These are phyloP conservation scores for Yarrowia sp. DNA, from an alignment of 805 yeast species.

Conservation along the genomic window DNA sequence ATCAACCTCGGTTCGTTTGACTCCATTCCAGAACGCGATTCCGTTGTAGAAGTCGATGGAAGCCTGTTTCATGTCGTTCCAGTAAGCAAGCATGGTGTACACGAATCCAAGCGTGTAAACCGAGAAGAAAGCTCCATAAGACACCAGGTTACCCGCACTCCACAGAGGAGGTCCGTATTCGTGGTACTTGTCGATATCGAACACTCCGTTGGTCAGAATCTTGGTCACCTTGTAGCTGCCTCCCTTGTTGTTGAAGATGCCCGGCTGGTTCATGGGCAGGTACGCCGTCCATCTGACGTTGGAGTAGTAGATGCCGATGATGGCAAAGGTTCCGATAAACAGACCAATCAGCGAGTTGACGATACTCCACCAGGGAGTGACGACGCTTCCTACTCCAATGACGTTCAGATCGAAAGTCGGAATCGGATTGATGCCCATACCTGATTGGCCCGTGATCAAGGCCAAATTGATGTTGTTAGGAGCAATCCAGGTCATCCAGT, in stretches of 20 bases:
- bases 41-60: conserved; percentile 28
- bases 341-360: conserved; percentile 52
- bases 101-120: conserved; percentile 63
- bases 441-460: conserved; percentile 59
- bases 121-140: conserved; percentile 64
- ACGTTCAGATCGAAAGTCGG: conserved; percentile 54
- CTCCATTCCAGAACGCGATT: conserved; percentile 10
- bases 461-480: conserved; percentile 64
- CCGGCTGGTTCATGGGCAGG: conserved; percentile 65
- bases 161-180: conserved; percentile 71
- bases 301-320: conserved; percentile 60
- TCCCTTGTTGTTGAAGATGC: conserved; percentile 61
- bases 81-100: conserved; percentile 47
- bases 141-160: conserved; percentile 55
- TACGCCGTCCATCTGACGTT: conserved; percentile 66
- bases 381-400: conserved; percentile 66
- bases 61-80: conserved; percentile 43
- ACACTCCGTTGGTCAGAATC: conserved; percentile 51
- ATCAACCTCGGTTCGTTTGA: conserved; percentile 15
- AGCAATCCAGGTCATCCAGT: conserved; percentile 66
- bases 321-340: conserved; percentile 54
- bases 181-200: conserved; percentile 58
- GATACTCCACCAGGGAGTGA: conserved; percentile 50
- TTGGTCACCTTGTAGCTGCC: conserved; percentile 56
- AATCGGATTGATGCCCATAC: conserved; percentile 54